These are phyloP conservation scores for Euphorbia celastroides DNA, from an alignment of 441 rosid species.

Conservation along the genomic window DNA sequence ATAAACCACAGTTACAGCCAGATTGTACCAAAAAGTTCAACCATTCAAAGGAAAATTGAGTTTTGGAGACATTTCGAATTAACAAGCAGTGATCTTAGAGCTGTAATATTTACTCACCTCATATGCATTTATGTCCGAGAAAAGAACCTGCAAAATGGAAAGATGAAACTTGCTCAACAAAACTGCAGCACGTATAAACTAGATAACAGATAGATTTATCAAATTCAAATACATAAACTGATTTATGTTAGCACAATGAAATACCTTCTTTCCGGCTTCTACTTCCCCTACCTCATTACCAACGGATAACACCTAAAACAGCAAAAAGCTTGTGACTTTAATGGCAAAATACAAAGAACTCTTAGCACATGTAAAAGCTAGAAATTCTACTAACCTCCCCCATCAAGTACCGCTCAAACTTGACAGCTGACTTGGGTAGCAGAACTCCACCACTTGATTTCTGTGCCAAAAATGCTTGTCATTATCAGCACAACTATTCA, in stretches of 20 bases:
- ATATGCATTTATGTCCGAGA: constrained; percentile 76
- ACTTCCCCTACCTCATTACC: constrained; percentile 60
- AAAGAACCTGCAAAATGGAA: constrained; percentile 53
- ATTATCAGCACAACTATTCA: constrained; percentile 3
- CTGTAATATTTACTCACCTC: constrained; percentile 35
- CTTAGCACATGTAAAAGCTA: background rate
- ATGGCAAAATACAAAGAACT: background rate
- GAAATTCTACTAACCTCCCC: constrained; percentile 55
- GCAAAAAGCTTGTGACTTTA: background rate
- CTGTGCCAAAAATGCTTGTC: constrained; percentile 27
- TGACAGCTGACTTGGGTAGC: constrained; percentile 87
- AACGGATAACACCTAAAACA: constrained; percentile 49
- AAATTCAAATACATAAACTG: background rate
- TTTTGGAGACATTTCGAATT: no score
- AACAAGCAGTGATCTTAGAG: no score
- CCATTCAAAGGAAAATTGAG: constrained; percentile 1
- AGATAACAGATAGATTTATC: background rate
- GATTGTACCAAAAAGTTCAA: background rate
- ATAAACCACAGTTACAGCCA: background rate
- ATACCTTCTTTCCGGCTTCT: constrained; percentile 70
- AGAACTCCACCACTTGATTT: constrained; percentile 86
- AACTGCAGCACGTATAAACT: background rate
- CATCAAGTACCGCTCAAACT: constrained; percentile 74
- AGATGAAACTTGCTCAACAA: background rate
- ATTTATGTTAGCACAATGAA: background rate